Evolutionary conservation across 176 grass and related monocot genomes (phyloP).

Genomic region (Oryza meyeriana): DNA sequence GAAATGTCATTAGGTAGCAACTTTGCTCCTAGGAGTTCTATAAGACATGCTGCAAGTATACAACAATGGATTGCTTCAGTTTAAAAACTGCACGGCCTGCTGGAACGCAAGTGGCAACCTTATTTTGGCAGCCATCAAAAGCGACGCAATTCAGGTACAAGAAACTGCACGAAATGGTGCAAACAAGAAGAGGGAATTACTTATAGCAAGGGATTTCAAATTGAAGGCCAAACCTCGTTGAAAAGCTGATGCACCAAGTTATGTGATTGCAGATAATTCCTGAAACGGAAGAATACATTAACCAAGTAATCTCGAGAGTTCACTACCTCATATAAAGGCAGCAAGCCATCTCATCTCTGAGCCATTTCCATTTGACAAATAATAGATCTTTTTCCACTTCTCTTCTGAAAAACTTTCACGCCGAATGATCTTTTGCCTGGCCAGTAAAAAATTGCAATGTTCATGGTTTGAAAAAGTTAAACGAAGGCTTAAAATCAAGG

Average conservation of each 20-base stretch:
- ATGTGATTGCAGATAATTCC: background rate
- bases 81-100: background rate
- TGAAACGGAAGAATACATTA: background rate
- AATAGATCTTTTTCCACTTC: slow-evolving; percentile 95
- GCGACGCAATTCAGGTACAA: background rate
- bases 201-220: background rate
- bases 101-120: background rate
- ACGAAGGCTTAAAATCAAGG: background rate
- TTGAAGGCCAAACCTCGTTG: background rate
- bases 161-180: slow-evolving; percentile 23
- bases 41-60: slow-evolving; percentile 35
- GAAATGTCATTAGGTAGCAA: slow-evolving; percentile 4
- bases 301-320: slow-evolving; percentile 17
- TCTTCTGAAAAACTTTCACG: slow-evolving; percentile 83
- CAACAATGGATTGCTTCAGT: slow-evolving; percentile 2
- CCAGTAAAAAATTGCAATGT: slow-evolving; percentile 18
- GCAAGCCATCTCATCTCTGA: slow-evolving; percentile 97
- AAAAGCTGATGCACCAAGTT: background rate
- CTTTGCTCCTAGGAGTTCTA: background rate
- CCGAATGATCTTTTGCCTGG: slow-evolving; percentile 94
- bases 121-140: slow-evolving; percentile 1
- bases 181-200: slow-evolving; percentile 12
- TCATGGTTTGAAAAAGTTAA: slow-evolving; percentile 17
- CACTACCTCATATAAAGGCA: slow-evolving; percentile 66
- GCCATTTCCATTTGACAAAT: slow-evolving; percentile 97